Evolutionary conservation across 2,329 filamentous ascomycete species (phyloP).

Genomic region (Tolypocladium ophioglossoides): DNA sequence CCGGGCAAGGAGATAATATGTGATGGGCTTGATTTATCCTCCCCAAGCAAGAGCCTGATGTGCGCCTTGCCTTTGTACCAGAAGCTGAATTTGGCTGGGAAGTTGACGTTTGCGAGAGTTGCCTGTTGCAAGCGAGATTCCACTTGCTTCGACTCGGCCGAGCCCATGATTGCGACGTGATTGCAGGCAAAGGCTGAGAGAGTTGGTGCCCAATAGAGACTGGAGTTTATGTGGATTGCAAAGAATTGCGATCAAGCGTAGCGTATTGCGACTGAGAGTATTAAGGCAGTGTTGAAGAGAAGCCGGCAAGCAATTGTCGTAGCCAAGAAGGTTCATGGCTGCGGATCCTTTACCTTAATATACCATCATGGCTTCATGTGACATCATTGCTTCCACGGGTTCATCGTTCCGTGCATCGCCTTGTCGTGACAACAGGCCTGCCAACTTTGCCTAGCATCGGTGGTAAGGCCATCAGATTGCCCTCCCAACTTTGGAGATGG

Average conservation of each 20-base stretch:
- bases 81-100: conserved; percentile 5
- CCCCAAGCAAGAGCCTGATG: conserved; percentile 4
- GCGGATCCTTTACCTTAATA: background rate
- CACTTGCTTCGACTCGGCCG: conserved; percentile 7
- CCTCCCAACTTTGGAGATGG: background rate
- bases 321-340: no score
- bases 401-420: background rate
- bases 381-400: background rate
- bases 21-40: conserved; percentile 1
- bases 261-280: background rate
- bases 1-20: conserved; percentile 3
- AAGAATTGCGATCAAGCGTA: background rate
- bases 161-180: conserved; percentile 4
- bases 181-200: background rate
- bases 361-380: background rate
- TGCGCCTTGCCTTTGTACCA: conserved; percentile 3
- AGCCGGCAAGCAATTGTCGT: no score
- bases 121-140: conserved; percentile 1
- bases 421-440: background rate
- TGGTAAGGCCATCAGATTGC: background rate
- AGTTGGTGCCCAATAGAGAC: background rate
- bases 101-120: background rate
- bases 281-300: background rate
- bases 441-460: background rate
- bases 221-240: background rate